Conservation (phyloP, 805 yeast species). For the Teunomyces gatunensis region DNA sequence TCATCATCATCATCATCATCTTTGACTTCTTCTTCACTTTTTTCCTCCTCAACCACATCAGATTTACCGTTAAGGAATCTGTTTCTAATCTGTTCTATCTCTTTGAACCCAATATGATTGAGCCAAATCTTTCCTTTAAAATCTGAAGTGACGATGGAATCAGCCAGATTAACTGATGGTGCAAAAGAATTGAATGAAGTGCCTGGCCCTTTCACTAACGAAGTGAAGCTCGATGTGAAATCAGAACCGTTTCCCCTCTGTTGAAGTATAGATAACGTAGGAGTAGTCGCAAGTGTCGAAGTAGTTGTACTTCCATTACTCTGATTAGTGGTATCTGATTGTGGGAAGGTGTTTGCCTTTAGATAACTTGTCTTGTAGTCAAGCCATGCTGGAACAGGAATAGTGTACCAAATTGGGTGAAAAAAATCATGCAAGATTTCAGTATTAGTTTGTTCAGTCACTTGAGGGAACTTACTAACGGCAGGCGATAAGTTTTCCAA, state of each 20-base stretch:
- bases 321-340: constrained; percentile 2
- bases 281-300: constrained; percentile 4
- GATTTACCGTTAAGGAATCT: constrained; percentile 10
- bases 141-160: constrained; percentile 29
- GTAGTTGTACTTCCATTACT: constrained; percentile 5
- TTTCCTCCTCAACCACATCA: constrained; percentile 5
- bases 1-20: constrained; percentile 9
- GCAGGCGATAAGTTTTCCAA: constrained; percentile 32
- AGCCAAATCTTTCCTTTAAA: constrained; percentile 38
- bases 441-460: constrained; percentile 29
- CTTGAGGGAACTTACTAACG: constrained; percentile 30
- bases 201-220: constrained; percentile 11
- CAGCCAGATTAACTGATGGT: constrained; percentile 34
- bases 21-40: constrained; percentile 7
- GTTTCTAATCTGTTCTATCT: constrained; percentile 26
- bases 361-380: constrained; percentile 24
- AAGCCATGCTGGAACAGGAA: constrained; percentile 43
- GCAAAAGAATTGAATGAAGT: constrained; percentile 35
- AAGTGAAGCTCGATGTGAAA: constrained; percentile 10
- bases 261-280: constrained; percentile 23
- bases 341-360: constrained; percentile 8
- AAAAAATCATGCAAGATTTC: constrained; percentile 41
- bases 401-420: constrained; percentile 46
- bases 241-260: constrained; percentile 19
- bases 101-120: constrained; percentile 35